phyloP scores from a whole-genome alignment of 2,329 filamentous ascomycete species.

The Torrubiella hemipterigena region DNA sequence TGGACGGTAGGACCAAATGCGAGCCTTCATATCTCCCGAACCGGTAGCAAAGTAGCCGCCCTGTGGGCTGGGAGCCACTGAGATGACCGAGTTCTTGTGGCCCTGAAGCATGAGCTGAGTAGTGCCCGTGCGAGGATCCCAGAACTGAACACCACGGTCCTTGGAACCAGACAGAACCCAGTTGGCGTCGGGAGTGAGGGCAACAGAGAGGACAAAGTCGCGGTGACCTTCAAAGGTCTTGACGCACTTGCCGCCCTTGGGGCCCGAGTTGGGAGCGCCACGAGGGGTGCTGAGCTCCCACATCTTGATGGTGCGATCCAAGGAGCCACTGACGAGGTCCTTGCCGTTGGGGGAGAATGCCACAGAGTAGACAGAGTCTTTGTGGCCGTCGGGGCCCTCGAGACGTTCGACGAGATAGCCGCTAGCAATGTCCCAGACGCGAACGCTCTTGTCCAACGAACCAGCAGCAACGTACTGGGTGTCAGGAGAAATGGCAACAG shows the following conservation, averaged over 20 bases:
- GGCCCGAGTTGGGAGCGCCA: constrained; percentile 50
- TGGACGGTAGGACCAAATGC: constrained; percentile 81
- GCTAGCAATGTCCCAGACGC: constrained; percentile 85
- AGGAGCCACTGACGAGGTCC: constrained; percentile 83
- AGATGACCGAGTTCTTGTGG: constrained; percentile 98
- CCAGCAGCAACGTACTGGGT: constrained; percentile 90
- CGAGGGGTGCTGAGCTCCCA: constrained; percentile 79
- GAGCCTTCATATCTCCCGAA: constrained; percentile 92
- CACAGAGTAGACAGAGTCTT: constrained; percentile 93
- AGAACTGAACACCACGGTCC: constrained; percentile 95
- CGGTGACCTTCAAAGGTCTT: constrained; percentile 97
- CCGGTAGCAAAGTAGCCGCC: constrained; percentile 89
- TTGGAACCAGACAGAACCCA: constrained; percentile 98
- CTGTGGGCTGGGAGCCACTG: constrained; percentile 83
- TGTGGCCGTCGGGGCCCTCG: constrained; percentile 87
- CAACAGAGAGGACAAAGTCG: constrained; percentile 94
- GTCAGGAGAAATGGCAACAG: constrained; percentile 92
- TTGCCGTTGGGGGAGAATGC: constrained; percentile 91
- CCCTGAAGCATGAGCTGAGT: constrained; percentile 98
- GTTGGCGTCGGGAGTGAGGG: constrained; percentile 81
- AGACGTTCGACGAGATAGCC: constrained; percentile 84
- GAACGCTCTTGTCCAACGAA: constrained; percentile 92
- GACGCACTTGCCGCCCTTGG: constrained; percentile 84
- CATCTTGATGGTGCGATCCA: constrained; percentile 99
- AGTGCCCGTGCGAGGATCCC: constrained; percentile 86